Conservation (phyloP, 805 yeast genomes). For the Metschnikowia shivogae region DNA sequence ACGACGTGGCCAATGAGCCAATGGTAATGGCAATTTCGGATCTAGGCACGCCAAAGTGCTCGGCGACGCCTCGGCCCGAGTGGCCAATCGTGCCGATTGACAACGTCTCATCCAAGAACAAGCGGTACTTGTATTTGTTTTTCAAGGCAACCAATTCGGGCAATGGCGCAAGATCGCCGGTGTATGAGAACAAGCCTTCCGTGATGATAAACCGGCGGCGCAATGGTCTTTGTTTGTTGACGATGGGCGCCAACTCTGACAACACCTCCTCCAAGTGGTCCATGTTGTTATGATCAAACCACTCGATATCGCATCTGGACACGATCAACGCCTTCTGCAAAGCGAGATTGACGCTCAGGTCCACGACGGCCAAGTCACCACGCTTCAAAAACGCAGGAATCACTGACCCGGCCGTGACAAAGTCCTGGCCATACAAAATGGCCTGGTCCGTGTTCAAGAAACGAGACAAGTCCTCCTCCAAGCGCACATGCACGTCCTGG, state of each 20-base stretch:
- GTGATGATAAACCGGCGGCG: constrained; percentile 88
- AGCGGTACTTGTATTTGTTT: constrained; percentile 75
- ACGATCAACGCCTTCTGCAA: constrained; percentile 85
- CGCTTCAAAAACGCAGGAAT: constrained; percentile 92
- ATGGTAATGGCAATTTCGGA: constrained; percentile 76
- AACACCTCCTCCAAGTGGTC: constrained; percentile 71
- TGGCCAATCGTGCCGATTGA: constrained; percentile 84
- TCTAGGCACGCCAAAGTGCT: constrained; percentile 65
- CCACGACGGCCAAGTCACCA: constrained; percentile 90
- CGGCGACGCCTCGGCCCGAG: constrained; percentile 82
- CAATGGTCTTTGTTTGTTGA: constrained; percentile 65
- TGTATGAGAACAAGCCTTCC: constrained; percentile 80
- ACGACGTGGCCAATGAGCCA: constrained; percentile 77
- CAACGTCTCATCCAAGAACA: constrained; percentile 81
- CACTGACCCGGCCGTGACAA: constrained; percentile 80
- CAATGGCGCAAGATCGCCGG: constrained; percentile 77
- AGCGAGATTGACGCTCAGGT: constrained; percentile 67
- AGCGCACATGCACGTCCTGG: constrained; percentile 81
- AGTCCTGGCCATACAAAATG: constrained; percentile 90
- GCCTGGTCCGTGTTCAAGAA: constrained; percentile 76
- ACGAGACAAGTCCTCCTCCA: constrained; percentile 69
- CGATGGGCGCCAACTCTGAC: constrained; percentile 53
- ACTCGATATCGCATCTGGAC: constrained; percentile 79
- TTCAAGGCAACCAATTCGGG: constrained; percentile 68
- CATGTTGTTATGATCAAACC: constrained; percentile 86